Base-by-base conservation (phyloP, 2,329 filamentous ascomycete genomes). In the Talaromyces marneffei region DNA sequence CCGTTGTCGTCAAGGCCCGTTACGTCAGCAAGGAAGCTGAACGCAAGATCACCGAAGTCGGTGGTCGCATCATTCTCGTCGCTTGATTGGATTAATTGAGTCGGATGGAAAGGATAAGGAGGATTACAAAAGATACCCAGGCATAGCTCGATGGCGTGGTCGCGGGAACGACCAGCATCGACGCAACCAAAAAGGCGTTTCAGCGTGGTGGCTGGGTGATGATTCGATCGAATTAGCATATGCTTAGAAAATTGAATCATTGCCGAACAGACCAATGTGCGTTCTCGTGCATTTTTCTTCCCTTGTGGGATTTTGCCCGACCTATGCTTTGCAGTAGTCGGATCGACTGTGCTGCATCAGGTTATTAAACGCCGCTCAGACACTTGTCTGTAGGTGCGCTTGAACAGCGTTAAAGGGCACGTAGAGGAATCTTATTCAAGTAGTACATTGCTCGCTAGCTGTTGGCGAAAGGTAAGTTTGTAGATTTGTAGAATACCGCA, bases 11-110 rank as follows among this genome's bases (percentile, higher is more conserved):
- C 70, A 91, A 91, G 77, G 93, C 94, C 71, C 85, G 94, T 78
- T 97, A 92, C 84, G 90, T 99, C 82, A 92, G 88, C 85, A 90
- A 90, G 78, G 88, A 96, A 79, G 94, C 94, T 70, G 94, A 99
- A 88, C 85, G 91, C 84, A 99, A 99, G 90, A 97, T 99, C 82
- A 96, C 90, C 79, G 91, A 94, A 81, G 92, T 92, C 75, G 94
- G 94, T 80, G 93, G 93, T 81, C 90, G 96, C 76, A 84, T 96
- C 74, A 91, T 97, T 86, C 86, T 97, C 78, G 91, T 97, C 76
- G 92, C 92, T 82, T 97, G 89, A 85, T 60, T 46, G 18, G 9
- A n/a, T 14, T 2, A 10, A 33, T 35, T 25, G 14, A 3, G 35
- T 14, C n/a, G 33, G 20, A 18, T 35, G 31, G 39, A 44, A 20